phyloP scores from a whole-genome alignment of 208 protist species.

The Leishmania gerbilli region DNA sequence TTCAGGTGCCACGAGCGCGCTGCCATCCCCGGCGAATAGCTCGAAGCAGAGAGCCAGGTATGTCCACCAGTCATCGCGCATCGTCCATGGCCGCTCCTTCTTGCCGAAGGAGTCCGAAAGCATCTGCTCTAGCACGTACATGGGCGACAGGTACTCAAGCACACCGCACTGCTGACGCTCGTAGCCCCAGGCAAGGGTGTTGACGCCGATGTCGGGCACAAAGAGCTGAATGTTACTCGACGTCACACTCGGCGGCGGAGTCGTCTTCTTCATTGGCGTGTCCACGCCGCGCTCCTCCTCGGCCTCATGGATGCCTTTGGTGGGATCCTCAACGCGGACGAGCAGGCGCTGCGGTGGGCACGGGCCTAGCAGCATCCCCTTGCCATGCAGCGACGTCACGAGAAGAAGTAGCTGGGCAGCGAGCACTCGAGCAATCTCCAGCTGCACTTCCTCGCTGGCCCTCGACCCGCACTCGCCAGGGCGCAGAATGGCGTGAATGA shows the following conservation, averaged over 20 bases:
- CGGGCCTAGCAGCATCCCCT: constrained; percentile 79
- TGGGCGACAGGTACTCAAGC: constrained; percentile 78
- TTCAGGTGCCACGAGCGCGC: constrained; percentile 50
- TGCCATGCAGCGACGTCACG: constrained; percentile 72
- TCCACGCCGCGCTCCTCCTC: constrained; percentile 17
- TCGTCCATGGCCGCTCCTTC: constrained; percentile 62
- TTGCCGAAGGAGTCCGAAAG: constrained; percentile 37
- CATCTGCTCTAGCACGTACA: constrained; percentile 77
- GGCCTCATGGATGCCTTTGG: constrained; percentile 6
- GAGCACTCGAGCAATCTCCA: constrained; percentile 71
- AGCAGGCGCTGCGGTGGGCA: constrained; percentile 69
- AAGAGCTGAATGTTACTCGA: constrained; percentile 68
- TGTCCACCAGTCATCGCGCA: constrained; percentile 84
- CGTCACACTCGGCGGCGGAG: constrained; percentile 20
- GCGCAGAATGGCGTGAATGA: constrained; percentile 60
- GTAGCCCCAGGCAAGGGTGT: constrained; percentile 73
- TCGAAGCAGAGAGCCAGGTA: constrained; percentile 82
- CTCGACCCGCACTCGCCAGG: constrained; percentile 17
- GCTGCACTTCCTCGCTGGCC: constrained; percentile 45
- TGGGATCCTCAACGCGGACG: constrained; percentile 55
- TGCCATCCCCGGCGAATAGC: constrained; percentile 63
- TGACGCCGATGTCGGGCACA: constrained; percentile 65
- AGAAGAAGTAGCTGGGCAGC: constrained; percentile 70
- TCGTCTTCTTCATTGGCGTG: constrained; percentile 18
- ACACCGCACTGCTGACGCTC: constrained; percentile 87